Evolutionary conservation across 1,284 basidiomycete genomes (phyloP), one percentile per base, ranked within the genome.

Genomic region (Inonotus obliquus): DNA sequence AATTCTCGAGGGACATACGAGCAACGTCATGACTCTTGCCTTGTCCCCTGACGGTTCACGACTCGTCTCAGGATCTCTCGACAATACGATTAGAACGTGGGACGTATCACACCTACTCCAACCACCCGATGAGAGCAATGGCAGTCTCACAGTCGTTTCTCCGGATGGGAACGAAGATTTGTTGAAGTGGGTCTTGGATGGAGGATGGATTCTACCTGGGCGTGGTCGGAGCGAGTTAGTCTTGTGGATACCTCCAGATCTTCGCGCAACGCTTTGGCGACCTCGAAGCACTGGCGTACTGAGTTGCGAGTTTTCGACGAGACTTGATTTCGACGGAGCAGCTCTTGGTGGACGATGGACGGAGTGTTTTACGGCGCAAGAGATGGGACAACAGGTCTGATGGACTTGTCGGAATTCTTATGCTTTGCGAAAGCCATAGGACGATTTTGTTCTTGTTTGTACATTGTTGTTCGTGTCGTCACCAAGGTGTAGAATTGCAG

Each of bases 61-160:
- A 6, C 19, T 61, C 14, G 54, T 51, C 29, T 61, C 53, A 4
- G 53, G 45, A n/a, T 56, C 60, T 17, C 2, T 2, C 1, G 60
- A 61, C 44, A 19, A 27, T 13, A 56, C 54, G 4, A 37, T 61
- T n/a, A 44, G 60, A 45, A 29, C 57, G 2, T 62, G 60, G 60
- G 55, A 52, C 17, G 13, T 32, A 13, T 52, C 19, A 11, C 11
- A n/a, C 29, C 17, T 19, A 11, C 29, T 35, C 27, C 21, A 7
- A 6, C 17, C n/a, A 17, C 5, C 17, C 4, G 14, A 14, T 9
- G 14, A n/a, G 29, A 10, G n/a, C 11, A 14, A 10, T 3, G 17
- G 6, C 14, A 6, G n/a, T 29, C 13, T 35, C 29, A 17, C 27
- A 13, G n/a, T n/a, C 27, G 23, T 13, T 3, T 10, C 19, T 17